Evolutionary conservation across 2,329 filamentous ascomycete species (phyloP).

Genomic region (Epichloe uncinata): DNA sequence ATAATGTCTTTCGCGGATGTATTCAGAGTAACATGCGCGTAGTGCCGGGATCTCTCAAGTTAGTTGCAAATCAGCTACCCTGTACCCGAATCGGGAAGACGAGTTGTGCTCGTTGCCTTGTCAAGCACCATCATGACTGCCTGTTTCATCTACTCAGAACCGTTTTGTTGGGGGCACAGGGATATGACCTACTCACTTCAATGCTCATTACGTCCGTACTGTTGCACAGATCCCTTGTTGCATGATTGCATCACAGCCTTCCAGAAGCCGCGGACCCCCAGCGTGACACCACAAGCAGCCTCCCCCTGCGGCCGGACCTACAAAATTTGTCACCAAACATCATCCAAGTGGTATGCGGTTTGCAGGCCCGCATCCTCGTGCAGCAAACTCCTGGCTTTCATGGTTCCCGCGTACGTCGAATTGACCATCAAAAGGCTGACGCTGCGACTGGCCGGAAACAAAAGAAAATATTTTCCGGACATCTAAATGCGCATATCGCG

Average conservation of each 20-base stretch:
- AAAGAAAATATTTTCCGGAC: not conserved
- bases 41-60: too few relatives aligned
- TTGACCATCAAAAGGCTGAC: not conserved
- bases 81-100: too few relatives aligned
- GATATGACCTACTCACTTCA: not conserved
- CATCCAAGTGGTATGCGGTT: not conserved
- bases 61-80: too few relatives aligned
- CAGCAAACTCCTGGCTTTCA: not conserved
- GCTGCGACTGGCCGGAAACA: not conserved
- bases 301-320: too few relatives aligned
- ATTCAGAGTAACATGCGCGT: too few relatives aligned
- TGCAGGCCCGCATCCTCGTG: not conserved
- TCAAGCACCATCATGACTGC: not conserved
- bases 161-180: not conserved
- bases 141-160: not conserved
- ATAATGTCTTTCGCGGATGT: too few relatives aligned
- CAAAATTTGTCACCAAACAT: not conserved
- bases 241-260: not conserved
- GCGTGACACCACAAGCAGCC: not conserved
- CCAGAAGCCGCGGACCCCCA: not conserved
- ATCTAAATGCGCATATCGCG: too few relatives aligned
- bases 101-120: too few relatives aligned
- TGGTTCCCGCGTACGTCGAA: not conserved
- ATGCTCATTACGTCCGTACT: not conserved
- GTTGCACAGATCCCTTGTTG: not conserved